These are phyloP conservation scores for Fusarium falciforme DNA, from an alignment of 2,329 filamentous ascomycete genomes.

Conservation along the genomic window DNA sequence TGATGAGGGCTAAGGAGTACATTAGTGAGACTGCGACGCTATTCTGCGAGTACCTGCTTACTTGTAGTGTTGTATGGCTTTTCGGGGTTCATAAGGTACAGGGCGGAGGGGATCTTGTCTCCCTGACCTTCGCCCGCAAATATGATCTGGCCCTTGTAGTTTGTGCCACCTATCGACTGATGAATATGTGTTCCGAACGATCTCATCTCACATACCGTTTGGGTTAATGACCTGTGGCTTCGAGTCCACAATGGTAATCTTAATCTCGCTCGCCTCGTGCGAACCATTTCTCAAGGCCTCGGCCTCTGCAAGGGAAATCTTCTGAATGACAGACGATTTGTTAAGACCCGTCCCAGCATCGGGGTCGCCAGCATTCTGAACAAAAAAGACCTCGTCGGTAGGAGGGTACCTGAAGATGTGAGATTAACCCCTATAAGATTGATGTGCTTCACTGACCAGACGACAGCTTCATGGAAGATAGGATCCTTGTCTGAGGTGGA, in stretches of 20 bases:
- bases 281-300: constrained; percentile 40
- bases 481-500: constrained; percentile 58
- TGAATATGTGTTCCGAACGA: neutral
- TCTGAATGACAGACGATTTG: constrained; percentile 63
- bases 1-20: constrained; percentile 57
- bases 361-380: constrained; percentile 60
- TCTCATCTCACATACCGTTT: constrained; percentile 53
- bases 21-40: neutral
- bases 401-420: constrained; percentile 47
- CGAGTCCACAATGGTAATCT: constrained; percentile 55
- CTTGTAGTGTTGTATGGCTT: constrained; percentile 63
- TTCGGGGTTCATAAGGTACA: constrained; percentile 43
- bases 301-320: constrained; percentile 60
- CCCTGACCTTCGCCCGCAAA: constrained; percentile 64
- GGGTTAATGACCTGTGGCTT: constrained; percentile 60
- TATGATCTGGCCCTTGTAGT: constrained; percentile 61
- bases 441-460: constrained; percentile 51
- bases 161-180: constrained; percentile 56
- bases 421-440: neutral
- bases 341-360: constrained; percentile 62
- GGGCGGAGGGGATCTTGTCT: constrained; percentile 41
- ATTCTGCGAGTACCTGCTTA: constrained; percentile 28
- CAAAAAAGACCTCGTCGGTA: constrained; percentile 66
- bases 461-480: constrained; percentile 66
- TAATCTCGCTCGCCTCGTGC: constrained; percentile 48